Base-by-base conservation (phyloP, 805 yeast species). In the Ogataea paradorogensis region DNA sequence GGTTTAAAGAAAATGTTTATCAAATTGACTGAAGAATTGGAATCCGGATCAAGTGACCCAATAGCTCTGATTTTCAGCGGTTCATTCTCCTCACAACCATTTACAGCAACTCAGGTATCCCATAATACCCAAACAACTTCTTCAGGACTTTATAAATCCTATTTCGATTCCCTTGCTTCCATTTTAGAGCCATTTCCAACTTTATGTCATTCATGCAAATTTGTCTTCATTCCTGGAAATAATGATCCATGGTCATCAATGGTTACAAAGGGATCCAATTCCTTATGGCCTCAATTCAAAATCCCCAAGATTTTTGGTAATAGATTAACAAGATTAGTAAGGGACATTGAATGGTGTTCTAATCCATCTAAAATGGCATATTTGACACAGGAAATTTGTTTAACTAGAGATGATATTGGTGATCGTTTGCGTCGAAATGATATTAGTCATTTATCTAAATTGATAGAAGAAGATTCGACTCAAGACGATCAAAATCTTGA, bases 211-310 rank as follows among this genome's bases (percentile, higher is more conserved):
- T 56, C 64, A 6, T 71, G 84, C 21, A 79, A 82, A 36, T 61
- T 93, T 21, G 64, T 88, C 1, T 76, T 93, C 43, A 67, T 91
- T 1, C 97, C 98, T 0, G 98, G 99, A 1, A 77, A 78, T 29
- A 84, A 87, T 50, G 99, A 93, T 62, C 96, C 96, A 0, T 93
- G 98, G 97, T 80, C 81, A 25, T 76, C 93, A 1, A 69, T 81
- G 39, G 74, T 73, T 33, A 73, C 84, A 1, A 69, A 82, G 35
- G 89, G 91, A 4, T 69, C 80, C 0, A 61, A 71, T 31, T 62
- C 76, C 1, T 47, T 72, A 7, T 80, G 87, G 80, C 99, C 99
- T 0, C 84, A 82, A 53, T 66, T 69, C 14, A 70, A 79, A 0
- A 72, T 93, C 2, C 95, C 98, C 0, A 66, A 69, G 18, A 63